Percentiles rank a stretch among this genome's conserved stretches.
Evolutionary conservation across 2,329 filamentous ascomycete genomes (phyloP).

Genomic region (Dissoconium aciculare): DNA sequence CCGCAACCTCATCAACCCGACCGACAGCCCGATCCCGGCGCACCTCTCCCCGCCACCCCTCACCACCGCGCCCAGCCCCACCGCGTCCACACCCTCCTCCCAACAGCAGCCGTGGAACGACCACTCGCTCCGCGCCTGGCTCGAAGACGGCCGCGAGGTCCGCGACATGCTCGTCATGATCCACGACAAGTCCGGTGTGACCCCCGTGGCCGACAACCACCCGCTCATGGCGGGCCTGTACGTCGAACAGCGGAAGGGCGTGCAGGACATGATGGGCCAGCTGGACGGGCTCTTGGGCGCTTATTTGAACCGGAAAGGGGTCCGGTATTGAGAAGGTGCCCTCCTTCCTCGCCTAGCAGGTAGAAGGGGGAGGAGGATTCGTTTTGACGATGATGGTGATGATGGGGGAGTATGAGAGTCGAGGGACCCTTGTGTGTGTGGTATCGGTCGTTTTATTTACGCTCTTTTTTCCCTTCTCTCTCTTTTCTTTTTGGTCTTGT

Average conservation of each 20-base stretch:
- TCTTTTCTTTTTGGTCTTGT: too few species aligned
- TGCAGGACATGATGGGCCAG: slow-evolving; percentile 79
- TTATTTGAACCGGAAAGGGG: slow-evolving; percentile 17
- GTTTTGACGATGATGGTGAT: too few species aligned
- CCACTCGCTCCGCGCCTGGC: slow-evolving; percentile 67
- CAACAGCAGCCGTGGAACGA: slow-evolving; percentile 67
- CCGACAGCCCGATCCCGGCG: slow-evolving; percentile 14
- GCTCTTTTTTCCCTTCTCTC: too few species aligned
- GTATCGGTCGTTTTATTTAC: too few species aligned
- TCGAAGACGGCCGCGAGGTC: slow-evolving; percentile 63
- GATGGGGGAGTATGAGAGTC: too few species aligned
- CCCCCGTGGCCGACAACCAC: slow-evolving; percentile 67
- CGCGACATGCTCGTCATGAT: slow-evolving; percentile 81
- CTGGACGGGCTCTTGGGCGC: slow-evolving; percentile 44
- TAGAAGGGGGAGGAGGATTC: too few species aligned
- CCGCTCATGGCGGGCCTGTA: slow-evolving; percentile 70
- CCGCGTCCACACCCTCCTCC: slow-evolving; percentile 27
- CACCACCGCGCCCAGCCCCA: slow-evolving; percentile 12
- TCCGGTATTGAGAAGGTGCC: slow-evolving; percentile 11
- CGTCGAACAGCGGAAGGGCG: slow-evolving; percentile 68
- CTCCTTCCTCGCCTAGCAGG: too few species aligned
- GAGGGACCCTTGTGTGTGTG: too few species aligned
- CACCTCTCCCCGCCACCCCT: slow-evolving; percentile 13
- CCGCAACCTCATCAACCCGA: slow-evolving; percentile 12
- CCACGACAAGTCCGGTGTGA: slow-evolving; percentile 76